Conservation (phyloP, 2,329 filamentous ascomycete genomes). For the Aspergillus nomiae region DNA sequence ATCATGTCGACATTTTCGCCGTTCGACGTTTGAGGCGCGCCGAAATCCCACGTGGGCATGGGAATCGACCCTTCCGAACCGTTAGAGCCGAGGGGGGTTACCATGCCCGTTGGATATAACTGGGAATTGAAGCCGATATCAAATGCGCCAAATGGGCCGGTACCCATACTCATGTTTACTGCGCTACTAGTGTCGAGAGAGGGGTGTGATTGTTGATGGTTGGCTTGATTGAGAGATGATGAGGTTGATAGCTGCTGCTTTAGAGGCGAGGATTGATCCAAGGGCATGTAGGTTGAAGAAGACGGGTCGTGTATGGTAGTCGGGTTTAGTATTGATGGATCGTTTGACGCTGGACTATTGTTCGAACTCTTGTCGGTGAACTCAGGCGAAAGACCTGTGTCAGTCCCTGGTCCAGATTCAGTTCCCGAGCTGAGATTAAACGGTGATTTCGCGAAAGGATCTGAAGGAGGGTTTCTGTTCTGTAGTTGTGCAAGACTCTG, state of each 20-base stretch:
- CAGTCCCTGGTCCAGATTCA: slow-evolving; percentile 13
- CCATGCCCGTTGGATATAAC: slow-evolving; percentile 18
- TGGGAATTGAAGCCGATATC: slow-evolving; percentile 19
- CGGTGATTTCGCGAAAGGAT: slow-evolving; percentile 13
- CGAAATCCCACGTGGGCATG: slow-evolving; percentile 35
- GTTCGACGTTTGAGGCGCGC: slow-evolving; percentile 14
- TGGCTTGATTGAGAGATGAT: background rate
- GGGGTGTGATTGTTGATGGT: background rate
- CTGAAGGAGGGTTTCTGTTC: background rate
- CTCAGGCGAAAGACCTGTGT: slow-evolving; percentile 37
- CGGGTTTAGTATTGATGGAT: slow-evolving; percentile 12
- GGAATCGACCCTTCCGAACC: slow-evolving; percentile 28
- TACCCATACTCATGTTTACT: background rate
- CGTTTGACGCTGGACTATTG: slow-evolving; percentile 7
- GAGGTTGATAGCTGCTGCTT: slow-evolving; percentile 6
- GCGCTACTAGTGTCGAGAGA: background rate
- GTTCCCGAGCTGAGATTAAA: slow-evolving; percentile 6
- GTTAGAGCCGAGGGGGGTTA: slow-evolving; percentile 18
- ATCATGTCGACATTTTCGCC: slow-evolving; percentile 22
- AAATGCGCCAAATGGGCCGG: slow-evolving; percentile 4
- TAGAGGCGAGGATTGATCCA: slow-evolving; percentile 17
- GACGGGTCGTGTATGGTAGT: background rate
- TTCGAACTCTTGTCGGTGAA: slow-evolving; percentile 23
- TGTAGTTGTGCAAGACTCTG: slow-evolving; percentile 9
- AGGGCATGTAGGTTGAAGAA: background rate